Conservation (phyloP, 2,329 filamentous ascomycete species). For the Trematosphaeria pertusa region DNA sequence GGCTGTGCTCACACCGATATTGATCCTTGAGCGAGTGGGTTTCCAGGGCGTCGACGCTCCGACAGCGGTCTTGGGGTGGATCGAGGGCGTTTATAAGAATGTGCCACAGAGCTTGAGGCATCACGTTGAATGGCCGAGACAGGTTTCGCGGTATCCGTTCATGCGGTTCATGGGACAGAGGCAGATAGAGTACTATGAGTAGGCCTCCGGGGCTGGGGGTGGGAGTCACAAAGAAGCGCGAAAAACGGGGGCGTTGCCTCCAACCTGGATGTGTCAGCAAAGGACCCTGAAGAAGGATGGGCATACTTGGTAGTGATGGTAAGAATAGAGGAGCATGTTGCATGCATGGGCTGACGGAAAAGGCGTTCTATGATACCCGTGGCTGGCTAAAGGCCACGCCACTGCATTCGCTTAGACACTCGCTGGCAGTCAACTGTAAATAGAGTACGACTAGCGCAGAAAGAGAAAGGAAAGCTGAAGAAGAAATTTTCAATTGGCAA, state of each 20-base stretch:
- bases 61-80: constrained; percentile 39
- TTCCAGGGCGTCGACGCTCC: constrained; percentile 44
- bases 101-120: constrained; percentile 29
- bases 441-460: not conserved
- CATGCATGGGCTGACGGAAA: not conserved
- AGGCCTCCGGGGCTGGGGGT: not conserved
- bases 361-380: constrained; percentile 15
- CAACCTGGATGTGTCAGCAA: too few species aligned
- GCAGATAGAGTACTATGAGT: constrained; percentile 25
- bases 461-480: not conserved
- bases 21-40: constrained; percentile 41
- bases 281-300: too few species aligned
- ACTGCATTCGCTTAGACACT: constrained; percentile 14
- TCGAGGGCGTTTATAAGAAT: constrained; percentile 42
- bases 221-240: constrained; percentile 1
- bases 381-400: constrained; percentile 9
- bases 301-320: not conserved
- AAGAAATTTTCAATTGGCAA: not conserved
- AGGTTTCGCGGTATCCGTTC: constrained; percentile 39
- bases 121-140: constrained; percentile 39
- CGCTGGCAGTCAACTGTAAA: too few species aligned
- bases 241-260: not conserved
- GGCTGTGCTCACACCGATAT: constrained; percentile 52
- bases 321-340: not conserved
- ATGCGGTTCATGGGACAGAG: constrained; percentile 34